Evolutionary conservation across 2,329 filamentous ascomycete species (phyloP).

Genomic region (Fusarium subglutinans): DNA sequence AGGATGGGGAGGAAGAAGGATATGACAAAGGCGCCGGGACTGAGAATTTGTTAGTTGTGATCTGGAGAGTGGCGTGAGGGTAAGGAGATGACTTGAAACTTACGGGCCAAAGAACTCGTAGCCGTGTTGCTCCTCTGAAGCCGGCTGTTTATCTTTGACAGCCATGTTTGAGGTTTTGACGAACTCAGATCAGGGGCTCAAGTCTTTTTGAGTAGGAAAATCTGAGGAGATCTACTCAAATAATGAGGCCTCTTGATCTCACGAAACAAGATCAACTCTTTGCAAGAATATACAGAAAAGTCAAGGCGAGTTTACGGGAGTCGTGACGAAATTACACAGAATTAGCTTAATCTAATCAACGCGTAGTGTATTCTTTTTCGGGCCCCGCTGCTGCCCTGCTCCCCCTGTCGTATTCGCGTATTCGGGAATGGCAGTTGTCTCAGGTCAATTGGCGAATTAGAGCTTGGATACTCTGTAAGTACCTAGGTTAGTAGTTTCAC

Average conservation of each 20-base stretch:
- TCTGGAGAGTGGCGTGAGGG: neutral
- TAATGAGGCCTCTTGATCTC: neutral
- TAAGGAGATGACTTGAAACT: slow-evolving; percentile 31
- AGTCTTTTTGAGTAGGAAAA: neutral
- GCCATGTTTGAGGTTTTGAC: slow-evolving; percentile 44
- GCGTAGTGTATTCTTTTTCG: slow-evolving; percentile 21
- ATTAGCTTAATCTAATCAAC: slow-evolving; percentile 20
- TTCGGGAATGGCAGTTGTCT: neutral
- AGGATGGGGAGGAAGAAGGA: slow-evolving; percentile 82
- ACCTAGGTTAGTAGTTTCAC: neutral
- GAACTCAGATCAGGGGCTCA: neutral
- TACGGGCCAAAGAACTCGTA: slow-evolving; percentile 65
- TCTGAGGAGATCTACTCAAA: neutral
- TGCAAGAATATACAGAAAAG: neutral
- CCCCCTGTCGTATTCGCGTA: slow-evolving; percentile 28
- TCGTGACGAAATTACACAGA: slow-evolving; percentile 34
- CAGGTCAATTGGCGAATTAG: slow-evolving; percentile 12
- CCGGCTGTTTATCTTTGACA: slow-evolving; percentile 39
- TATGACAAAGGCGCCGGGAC: slow-evolving; percentile 79
- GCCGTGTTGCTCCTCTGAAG: slow-evolving; percentile 51
- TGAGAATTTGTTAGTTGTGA: slow-evolving; percentile 48
- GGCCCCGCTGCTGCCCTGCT: neutral
- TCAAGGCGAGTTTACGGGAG: neutral
- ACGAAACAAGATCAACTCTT: slow-evolving; percentile 10
- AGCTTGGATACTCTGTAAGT: neutral